Conservation (phyloP, 306 rosid species). For the Sechiopsis laciniata region DNA sequence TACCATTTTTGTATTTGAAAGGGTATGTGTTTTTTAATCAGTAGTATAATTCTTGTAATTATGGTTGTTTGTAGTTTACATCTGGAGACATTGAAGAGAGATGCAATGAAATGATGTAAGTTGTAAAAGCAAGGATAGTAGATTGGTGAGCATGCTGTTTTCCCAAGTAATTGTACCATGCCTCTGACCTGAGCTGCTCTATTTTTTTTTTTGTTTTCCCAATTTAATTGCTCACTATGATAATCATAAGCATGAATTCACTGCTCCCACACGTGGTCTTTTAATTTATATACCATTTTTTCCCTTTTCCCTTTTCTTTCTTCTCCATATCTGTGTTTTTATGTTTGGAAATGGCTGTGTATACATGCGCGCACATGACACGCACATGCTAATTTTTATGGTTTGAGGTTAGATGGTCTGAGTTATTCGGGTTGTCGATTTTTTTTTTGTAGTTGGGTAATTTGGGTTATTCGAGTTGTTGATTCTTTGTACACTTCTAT, state of each 20-base stretch:
- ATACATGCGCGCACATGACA: no score
- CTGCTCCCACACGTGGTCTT: background rate
- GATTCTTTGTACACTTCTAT: no score
- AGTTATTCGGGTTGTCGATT: no score
- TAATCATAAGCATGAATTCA: background rate
- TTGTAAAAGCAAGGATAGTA: constrained; percentile 1
- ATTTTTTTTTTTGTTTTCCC: background rate
- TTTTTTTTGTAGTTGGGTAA: no score
- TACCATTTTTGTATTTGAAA: background rate
- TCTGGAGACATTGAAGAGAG: background rate
- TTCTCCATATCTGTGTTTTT: background rate
- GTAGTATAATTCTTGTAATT: background rate
- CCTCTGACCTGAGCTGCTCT: constrained; percentile 5
- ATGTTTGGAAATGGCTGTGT: background rate
- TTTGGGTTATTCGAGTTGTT: no score
- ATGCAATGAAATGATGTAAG: constrained; percentile 8
- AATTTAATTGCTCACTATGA: background rate
- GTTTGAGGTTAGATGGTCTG: no score
- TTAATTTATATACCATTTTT: background rate
- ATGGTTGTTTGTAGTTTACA: constrained; percentile 9
- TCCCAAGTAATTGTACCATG: background rate
- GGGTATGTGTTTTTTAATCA: background rate
- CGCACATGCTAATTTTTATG: no score
- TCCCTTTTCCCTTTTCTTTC: background rate
- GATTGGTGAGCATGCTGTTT: background rate